Percentiles rank a stretch among this genome's conserved stretches.
Conservation (phyloP, 2,329 filamentous ascomycete species). For the Cladophialophora carrionii region DNA sequence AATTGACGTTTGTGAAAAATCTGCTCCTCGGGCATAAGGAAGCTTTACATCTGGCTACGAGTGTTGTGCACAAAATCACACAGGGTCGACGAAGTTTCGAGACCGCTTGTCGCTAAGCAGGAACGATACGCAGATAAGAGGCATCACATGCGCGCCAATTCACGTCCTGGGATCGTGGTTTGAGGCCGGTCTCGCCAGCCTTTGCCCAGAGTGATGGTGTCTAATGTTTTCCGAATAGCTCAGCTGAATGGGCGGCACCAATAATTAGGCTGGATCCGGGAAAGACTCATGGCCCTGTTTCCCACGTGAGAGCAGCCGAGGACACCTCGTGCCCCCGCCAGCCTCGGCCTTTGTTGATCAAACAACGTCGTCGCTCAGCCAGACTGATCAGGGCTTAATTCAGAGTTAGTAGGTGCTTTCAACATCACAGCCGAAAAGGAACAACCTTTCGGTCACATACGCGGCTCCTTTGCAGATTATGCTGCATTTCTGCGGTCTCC, state of each 20-base stretch:
- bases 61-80: neutral
- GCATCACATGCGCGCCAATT: neutral
- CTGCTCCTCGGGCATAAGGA: neutral
- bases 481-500: constrained; percentile 1
- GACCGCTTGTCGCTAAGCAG: too few relatives aligned
- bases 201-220: neutral
- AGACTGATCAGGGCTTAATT: neutral
- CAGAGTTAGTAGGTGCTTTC: neutral
- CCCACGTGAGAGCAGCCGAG: constrained; percentile 5
- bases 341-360: neutral
- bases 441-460: neutral
- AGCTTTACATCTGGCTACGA: neutral
- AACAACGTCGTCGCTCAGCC: neutral
- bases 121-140: neutral
- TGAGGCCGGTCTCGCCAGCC: neutral
- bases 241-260: neutral
- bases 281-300: neutral
- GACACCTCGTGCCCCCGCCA: neutral
- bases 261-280: constrained; percentile 2
- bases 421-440: neutral
- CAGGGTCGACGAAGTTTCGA: too few relatives aligned
- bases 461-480: neutral
- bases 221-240: neutral
- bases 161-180: neutral
- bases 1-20: neutral